Evolutionary conservation across 148 eudicot species (phyloP).

Genomic region (Simmondsia chinensis): DNA sequence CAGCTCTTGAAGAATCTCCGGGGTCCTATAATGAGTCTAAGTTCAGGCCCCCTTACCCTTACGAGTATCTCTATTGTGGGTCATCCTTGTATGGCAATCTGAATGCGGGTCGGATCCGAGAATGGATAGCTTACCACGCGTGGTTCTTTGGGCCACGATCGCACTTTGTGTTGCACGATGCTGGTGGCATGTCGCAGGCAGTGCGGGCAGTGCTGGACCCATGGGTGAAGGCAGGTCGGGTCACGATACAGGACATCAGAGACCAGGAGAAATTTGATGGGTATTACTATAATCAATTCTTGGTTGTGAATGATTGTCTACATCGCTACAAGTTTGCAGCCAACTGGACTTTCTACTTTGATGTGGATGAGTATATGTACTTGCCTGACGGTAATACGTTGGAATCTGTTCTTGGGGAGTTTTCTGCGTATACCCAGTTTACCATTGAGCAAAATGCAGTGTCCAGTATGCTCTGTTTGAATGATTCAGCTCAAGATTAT

Average conservation of each 20-base stretch:
- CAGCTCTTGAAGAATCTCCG: conserved; percentile 33
- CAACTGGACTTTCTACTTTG: conserved; percentile 50
- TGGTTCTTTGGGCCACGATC: conserved; percentile 40
- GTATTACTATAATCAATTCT: conserved; percentile 55
- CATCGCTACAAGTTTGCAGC: conserved; percentile 35
- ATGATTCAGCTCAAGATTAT: conserved; percentile 28
- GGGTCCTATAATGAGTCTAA: conserved; percentile 15
- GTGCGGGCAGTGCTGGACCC: conserved; percentile 44
- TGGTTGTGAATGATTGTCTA: conserved; percentile 55
- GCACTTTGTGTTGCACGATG: conserved; percentile 54
- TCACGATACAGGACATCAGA: conserved; percentile 41
- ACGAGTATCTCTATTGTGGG: conserved; percentile 53
- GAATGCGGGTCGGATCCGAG: conserved; percentile 33
- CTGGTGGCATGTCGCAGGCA: conserved; percentile 40
- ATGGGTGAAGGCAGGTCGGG: conserved; percentile 43
- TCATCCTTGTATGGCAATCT: conserved; percentile 46
- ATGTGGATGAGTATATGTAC: conserved; percentile 52
- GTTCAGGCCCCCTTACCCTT: conserved; percentile 12
- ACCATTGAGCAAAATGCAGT: conserved; percentile 61
- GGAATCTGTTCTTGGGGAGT: conserved; percentile 24
- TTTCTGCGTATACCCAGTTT: conserved; percentile 34
- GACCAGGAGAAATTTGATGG: conserved; percentile 45
- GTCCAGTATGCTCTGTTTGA: conserved; percentile 46
- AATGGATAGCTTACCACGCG: conserved; percentile 58
- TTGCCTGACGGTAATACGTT: conserved; percentile 23